Evolutionary conservation across 2,329 filamentous ascomycete species (phyloP).

Genomic region (Trichoderma sp.): DNA sequence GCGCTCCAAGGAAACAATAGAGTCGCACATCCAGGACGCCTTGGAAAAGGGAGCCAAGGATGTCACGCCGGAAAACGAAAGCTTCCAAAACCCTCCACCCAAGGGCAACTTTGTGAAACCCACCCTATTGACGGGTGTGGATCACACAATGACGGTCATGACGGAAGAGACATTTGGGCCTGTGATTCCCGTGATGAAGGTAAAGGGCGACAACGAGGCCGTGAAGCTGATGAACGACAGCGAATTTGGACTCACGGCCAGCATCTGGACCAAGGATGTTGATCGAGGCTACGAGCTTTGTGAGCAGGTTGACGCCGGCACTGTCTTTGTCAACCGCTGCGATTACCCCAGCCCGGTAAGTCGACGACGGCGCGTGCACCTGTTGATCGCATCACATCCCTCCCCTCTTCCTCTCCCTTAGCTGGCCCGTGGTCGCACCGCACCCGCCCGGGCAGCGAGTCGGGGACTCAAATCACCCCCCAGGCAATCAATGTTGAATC

Average conservation of each 20-base stretch:
- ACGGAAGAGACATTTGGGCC: conserved; percentile 94
- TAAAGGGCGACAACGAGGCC: conserved; percentile 78
- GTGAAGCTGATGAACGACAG: conserved; percentile 89
- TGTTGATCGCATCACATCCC: background rate
- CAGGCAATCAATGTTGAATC: background rate
- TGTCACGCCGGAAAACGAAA: conserved; percentile 77
- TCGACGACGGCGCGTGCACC: conserved; percentile 33
- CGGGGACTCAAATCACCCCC: background rate
- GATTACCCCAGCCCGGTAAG: conserved; percentile 90
- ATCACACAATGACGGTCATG: conserved; percentile 86
- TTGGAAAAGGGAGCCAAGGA: conserved; percentile 81
- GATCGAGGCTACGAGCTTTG: conserved; percentile 73
- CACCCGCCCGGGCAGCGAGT: background rate
- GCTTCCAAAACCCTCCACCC: conserved; percentile 71
- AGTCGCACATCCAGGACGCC: conserved; percentile 79
- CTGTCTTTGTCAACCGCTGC: conserved; percentile 92
- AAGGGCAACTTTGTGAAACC: conserved; percentile 88
- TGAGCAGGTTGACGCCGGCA: conserved; percentile 84
- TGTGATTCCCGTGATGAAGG: conserved; percentile 86
- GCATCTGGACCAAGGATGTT: conserved; percentile 92
- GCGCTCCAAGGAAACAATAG: conserved; percentile 73
- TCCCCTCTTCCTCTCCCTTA: conserved; percentile 4
- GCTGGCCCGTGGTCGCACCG: conserved; percentile 9
- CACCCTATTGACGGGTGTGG: conserved; percentile 76
- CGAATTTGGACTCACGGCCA: conserved; percentile 92